Conservation (phyloP, 129 eudicot genomes). For the Ambrosia artemisiifolia region DNA sequence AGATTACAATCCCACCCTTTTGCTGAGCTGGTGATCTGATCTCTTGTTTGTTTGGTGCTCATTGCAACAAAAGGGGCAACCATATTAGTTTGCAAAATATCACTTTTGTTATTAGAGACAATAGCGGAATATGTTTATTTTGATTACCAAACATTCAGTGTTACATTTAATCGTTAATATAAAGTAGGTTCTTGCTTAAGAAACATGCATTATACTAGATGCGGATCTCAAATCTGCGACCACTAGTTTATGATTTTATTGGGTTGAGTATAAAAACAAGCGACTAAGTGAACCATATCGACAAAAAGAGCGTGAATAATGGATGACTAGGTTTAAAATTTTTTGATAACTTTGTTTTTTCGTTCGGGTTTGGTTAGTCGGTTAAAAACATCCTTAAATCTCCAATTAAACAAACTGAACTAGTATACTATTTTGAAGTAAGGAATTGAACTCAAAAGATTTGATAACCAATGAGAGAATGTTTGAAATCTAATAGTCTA, state of each 20-base stretch:
- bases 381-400: background rate
- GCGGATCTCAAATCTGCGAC: background rate
- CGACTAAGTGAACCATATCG: no score
- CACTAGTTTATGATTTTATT: background rate
- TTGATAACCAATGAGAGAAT: no score
- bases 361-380: background rate
- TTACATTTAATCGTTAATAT: background rate
- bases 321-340: background rate
- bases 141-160: background rate
- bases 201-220: background rate
- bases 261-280: background rate
- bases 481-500: no score
- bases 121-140: background rate
- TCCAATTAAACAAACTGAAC: background rate
- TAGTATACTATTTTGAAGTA: background rate
- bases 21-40: conserved; percentile 14
- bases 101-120: background rate
- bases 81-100: background rate
- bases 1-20: background rate
- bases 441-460: no score
- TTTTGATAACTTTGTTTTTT: background rate
- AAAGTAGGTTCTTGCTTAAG: background rate
- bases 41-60: background rate
- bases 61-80: background rate
- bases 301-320: background rate